Conservation (phyloP, 2,329 filamentous ascomycete genomes). For the Coniochaeta ligniaria region DNA sequence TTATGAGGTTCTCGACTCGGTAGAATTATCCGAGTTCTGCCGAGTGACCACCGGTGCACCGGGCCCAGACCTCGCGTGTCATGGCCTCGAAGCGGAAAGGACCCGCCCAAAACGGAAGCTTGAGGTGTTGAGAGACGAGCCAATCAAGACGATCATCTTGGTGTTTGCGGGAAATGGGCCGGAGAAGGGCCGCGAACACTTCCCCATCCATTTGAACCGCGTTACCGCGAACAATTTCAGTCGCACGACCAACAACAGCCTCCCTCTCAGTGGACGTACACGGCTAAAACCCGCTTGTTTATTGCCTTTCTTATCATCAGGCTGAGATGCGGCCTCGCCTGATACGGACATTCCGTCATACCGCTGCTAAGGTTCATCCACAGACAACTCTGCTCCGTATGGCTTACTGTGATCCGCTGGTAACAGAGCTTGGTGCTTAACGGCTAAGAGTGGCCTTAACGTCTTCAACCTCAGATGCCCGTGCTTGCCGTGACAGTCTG, state of each 20-base stretch:
- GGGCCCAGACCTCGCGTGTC: neutral
- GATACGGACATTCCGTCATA: neutral
- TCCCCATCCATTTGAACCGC: too few species aligned
- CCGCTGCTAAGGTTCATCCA: neutral
- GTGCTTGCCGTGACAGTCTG: neutral
- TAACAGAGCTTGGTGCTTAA: neutral
- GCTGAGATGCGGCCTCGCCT: neutral
- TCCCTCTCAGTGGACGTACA: too few species aligned
- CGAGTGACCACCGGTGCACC: neutral
- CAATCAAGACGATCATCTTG: neutral
- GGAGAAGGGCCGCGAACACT: slow-evolving; percentile 3
- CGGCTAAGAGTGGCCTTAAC: neutral
- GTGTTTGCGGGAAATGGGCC: neutral
- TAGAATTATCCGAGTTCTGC: neutral
- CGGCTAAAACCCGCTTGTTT: neutral
- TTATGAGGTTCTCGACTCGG: neutral
- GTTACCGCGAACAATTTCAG: neutral
- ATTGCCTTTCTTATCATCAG: neutral
- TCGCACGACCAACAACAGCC: too few species aligned
- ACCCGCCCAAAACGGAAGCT: neutral
- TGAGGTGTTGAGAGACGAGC: neutral
- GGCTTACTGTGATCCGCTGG: neutral
- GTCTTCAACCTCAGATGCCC: neutral
- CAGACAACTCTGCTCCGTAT: too few species aligned
- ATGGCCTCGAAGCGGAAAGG: neutral